These are phyloP conservation scores for Curvularia hawaiiensis DNA, from an alignment of 2,329 filamentous ascomycete species.

Conservation along the genomic window DNA sequence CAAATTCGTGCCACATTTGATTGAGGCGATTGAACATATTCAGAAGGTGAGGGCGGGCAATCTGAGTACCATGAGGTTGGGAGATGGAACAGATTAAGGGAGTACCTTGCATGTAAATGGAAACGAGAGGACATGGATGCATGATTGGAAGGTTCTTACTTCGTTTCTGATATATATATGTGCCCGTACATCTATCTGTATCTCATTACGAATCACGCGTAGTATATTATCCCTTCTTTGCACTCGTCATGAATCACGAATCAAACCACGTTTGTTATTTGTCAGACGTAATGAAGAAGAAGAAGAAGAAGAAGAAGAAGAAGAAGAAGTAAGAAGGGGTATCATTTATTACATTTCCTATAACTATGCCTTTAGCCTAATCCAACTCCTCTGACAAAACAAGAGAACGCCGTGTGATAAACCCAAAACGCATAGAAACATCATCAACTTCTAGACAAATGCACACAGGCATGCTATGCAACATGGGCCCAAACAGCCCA, in stretches of 20 bases:
- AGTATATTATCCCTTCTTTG: neutral
- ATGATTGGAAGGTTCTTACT: neutral
- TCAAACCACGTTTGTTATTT: neutral
- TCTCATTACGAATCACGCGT: neutral
- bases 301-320: neutral
- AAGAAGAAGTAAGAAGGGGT: neutral
- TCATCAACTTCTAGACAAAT: neutral
- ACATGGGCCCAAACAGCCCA: neutral
- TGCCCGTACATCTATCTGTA: neutral
- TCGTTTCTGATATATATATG: no score
- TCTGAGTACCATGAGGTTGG: conserved; percentile 40
- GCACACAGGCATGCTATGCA: neutral
- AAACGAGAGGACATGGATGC: neutral
- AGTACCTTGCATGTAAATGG: neutral
- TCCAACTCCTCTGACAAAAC: neutral
- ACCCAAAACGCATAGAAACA: neutral
- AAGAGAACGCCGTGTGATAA: neutral
- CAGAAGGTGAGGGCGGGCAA: conserved; percentile 39
- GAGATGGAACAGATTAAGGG: conserved; percentile 30
- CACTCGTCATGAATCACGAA: neutral
- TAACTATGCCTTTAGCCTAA: neutral
- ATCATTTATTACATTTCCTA: conserved; percentile 1
- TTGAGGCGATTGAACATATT: conserved; percentile 49
- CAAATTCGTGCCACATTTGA: conserved; percentile 47
- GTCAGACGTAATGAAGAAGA: neutral